These are phyloP conservation scores for Atractiella rhizophila DNA, from an alignment of 768 basidiomycete species.

Conservation along the genomic window DNA sequence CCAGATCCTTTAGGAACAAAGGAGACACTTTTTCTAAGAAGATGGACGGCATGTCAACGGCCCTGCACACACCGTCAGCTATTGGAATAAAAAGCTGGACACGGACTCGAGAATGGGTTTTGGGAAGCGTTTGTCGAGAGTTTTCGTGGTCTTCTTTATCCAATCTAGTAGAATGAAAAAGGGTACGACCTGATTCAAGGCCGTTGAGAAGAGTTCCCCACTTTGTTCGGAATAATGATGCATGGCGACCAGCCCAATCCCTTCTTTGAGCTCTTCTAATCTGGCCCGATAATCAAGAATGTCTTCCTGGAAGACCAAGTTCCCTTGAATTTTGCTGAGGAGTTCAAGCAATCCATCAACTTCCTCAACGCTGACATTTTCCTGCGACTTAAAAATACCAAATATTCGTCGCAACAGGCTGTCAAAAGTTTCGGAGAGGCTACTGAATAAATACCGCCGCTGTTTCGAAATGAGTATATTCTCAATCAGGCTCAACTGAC, in stretches of 20 bases:
- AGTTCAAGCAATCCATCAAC: constrained; percentile 34
- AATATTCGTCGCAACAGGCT: constrained; percentile 64
- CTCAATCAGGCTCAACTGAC: too few species aligned
- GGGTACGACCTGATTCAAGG: constrained; percentile 52
- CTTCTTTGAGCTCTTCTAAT: constrained; percentile 3
- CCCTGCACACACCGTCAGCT: constrained; percentile 2
- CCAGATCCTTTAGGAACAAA: constrained; percentile 35
- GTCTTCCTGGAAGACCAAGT: constrained; percentile 11
- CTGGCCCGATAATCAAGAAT: constrained; percentile 4
- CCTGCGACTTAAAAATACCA: constrained; percentile 52
- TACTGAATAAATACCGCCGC: constrained; percentile 12
- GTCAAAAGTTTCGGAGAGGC: constrained; percentile 46
- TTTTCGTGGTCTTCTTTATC: constrained; percentile 60
- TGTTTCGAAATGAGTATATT: background rate
- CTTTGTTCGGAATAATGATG: constrained; percentile 17
- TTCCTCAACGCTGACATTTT: constrained; percentile 44
- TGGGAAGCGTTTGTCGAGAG: constrained; percentile 62
- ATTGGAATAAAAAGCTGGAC: too few species aligned
- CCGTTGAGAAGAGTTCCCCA: constrained; percentile 15
- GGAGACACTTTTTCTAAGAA: background rate
- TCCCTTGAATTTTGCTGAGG: constrained; percentile 6
- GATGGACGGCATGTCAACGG: constrained; percentile 5
- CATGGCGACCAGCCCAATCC: constrained; percentile 13
- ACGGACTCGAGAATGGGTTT: constrained; percentile 56
- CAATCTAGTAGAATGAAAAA: constrained; percentile 64